These are phyloP conservation scores for Ascochyta rabiei DNA, from an alignment of 2,329 filamentous ascomycete species.

Conservation along the genomic window DNA sequence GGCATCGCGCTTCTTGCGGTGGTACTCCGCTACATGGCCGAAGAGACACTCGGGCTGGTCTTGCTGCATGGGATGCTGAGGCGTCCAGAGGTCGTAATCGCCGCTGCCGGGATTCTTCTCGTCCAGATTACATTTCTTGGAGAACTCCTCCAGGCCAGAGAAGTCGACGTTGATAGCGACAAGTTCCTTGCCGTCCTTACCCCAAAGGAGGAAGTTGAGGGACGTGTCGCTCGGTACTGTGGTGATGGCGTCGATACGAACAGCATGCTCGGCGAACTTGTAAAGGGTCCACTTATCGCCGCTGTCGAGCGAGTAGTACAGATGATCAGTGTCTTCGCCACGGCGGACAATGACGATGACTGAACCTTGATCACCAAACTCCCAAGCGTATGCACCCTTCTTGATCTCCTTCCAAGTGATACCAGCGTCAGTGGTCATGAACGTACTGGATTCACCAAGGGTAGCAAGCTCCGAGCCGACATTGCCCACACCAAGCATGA, in stretches of 20 bases:
- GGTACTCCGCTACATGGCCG: slow-evolving; percentile 85
- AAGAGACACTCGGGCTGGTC: slow-evolving; percentile 83
- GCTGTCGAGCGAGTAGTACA: slow-evolving; percentile 81
- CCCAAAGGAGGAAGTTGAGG: slow-evolving; percentile 92
- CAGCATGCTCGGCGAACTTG: slow-evolving; percentile 71
- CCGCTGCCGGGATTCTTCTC: slow-evolving; percentile 64
- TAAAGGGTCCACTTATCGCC: slow-evolving; percentile 80
- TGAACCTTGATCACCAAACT: slow-evolving; percentile 93
- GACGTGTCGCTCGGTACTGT: slow-evolving; percentile 89
- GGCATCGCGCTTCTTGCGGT: slow-evolving; percentile 81
- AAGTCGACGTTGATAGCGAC: slow-evolving; percentile 89
- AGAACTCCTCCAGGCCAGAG: slow-evolving; percentile 68
- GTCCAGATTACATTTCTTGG: slow-evolving; percentile 72
- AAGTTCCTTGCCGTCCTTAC: slow-evolving; percentile 61
- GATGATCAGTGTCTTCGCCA: slow-evolving; percentile 66
- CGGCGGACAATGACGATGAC: slow-evolving; percentile 87
- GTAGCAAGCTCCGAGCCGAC: slow-evolving; percentile 75
- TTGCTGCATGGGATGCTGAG: slow-evolving; percentile 81
- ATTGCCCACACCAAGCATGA: slow-evolving; percentile 92
- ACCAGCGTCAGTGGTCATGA: slow-evolving; percentile 89
- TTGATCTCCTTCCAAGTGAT: slow-evolving; percentile 84
- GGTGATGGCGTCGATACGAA: slow-evolving; percentile 79
- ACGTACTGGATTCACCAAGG: slow-evolving; percentile 80
- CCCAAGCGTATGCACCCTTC: slow-evolving; percentile 90
- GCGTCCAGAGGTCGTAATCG: slow-evolving; percentile 88